These are phyloP conservation scores for Salvia sclarea DNA, from an alignment of 305 asterid species.

Conservation along the genomic window DNA sequence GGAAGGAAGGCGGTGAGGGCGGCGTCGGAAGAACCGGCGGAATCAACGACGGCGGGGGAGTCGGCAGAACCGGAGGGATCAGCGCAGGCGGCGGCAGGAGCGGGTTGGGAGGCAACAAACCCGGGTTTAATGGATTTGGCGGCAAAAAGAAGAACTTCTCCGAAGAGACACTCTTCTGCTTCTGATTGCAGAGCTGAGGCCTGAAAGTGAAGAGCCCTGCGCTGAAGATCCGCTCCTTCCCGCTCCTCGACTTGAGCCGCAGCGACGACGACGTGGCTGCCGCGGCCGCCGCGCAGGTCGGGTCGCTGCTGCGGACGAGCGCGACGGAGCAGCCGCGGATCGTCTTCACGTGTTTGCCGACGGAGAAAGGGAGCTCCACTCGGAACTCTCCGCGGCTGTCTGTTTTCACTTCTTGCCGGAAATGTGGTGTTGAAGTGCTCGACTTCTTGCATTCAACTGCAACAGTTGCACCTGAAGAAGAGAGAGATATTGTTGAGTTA, in stretches of 20 bases:
- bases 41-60: constrained; percentile 46
- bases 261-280: constrained; percentile 52
- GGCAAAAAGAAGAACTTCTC: constrained; percentile 9
- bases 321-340: constrained; percentile 55
- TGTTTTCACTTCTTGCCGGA: constrained; percentile 52
- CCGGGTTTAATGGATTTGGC: constrained; percentile 34
- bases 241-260: constrained; percentile 48
- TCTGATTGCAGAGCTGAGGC: constrained; percentile 59
- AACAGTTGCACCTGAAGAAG: constrained; percentile 65
- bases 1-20: constrained; percentile 57
- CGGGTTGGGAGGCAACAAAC: constrained; percentile 46
- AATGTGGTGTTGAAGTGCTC: constrained; percentile 34
- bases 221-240: constrained; percentile 61
- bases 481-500: too few species aligned
- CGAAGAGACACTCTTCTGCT: constrained; percentile 35
- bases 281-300: constrained; percentile 63
- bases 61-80: constrained; percentile 49
- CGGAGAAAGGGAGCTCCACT: constrained; percentile 56
- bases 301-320: constrained; percentile 62
- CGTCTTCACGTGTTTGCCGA: constrained; percentile 60
- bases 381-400: constrained; percentile 61
- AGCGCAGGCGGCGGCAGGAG: constrained; percentile 54
- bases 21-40: constrained; percentile 58
- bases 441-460: constrained; percentile 58
- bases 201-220: constrained; percentile 81